A percentile compares a stretch with the other conserved stretches of the same genome.
Evolutionary conservation across 2,329 filamentous ascomycete species (phyloP).

Genomic region (Lanzia echinophila): DNA sequence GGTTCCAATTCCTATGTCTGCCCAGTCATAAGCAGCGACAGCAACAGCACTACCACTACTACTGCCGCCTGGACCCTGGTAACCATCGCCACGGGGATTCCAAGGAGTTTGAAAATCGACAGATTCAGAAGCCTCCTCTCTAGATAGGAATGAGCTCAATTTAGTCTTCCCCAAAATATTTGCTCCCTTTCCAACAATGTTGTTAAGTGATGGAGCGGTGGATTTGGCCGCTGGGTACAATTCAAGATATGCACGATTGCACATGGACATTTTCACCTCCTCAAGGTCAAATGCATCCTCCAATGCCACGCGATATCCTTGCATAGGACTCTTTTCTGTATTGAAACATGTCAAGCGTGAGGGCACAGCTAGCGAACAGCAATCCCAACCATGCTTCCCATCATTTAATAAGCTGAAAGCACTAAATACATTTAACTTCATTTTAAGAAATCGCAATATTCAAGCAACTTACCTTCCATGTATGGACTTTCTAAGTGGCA

Average conservation of each 20-base stretch:
- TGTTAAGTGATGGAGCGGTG: conserved; percentile 1
- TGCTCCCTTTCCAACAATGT: background rate
- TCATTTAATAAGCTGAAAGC: background rate
- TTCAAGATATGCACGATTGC: conserved; percentile 3
- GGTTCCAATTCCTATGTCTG: conserved; percentile 4
- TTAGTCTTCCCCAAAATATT: conserved; percentile 2
- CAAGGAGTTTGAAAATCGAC: conserved; percentile 5
- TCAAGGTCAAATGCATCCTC: conserved; percentile 1
- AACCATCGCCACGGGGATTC: conserved; percentile 8
- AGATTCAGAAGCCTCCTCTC: background rate
- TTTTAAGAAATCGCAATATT: background rate
- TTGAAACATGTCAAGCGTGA: background rate
- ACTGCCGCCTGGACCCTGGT: background rate
- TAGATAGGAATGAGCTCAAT: background rate
- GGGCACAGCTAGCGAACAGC: background rate
- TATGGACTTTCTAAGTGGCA: background rate
- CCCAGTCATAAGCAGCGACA: conserved; percentile 1
- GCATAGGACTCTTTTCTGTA: background rate
- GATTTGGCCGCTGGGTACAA: background rate
- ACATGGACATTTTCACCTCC: background rate
- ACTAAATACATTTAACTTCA: background rate
- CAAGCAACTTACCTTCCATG: background rate
- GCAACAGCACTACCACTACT: conserved; percentile 6
- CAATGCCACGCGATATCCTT: background rate
- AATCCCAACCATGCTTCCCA: background rate